Evolutionary conservation across 176 grass and related monocot species (phyloP), one percentile per base, ranked within the genome.

Genomic region (Cymbopogon citratus): DNA sequence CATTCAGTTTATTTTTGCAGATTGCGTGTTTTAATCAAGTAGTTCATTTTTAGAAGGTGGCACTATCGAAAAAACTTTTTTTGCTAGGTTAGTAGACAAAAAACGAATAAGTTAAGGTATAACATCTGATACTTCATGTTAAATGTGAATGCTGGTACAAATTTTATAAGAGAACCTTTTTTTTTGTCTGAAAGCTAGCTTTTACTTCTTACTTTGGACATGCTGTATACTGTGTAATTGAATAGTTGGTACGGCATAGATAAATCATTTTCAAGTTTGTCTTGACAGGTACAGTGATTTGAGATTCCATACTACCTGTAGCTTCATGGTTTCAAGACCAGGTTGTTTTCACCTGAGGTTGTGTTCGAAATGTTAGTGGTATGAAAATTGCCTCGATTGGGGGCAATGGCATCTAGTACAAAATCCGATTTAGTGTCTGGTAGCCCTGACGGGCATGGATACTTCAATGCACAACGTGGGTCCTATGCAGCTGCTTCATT

Each of bases 401-500:
- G 83, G 62, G 72, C 69, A 83, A 93, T 93, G 91, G 74, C 91
- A 83, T 85, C 91, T 83, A 63, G 79, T 75, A 90, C 87, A 76
- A 97, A 91, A 89, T 97, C 91, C 18, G 91, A 91, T 69, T 88
- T 94, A 73, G 28, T 83, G 33, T 90, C 89, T 75, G 80, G 85
- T 57, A 87, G 83, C 49, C 86, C 94, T 56, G 94, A 97, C 75
- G 87, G 89, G 39, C 87, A 93, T 45, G 82, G 74, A 46, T 92
- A 90, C 85, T 78, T 89, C 80, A 90, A 69, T 72, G 81, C 84
- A 27, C 78, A 79, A 46, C 94, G 94, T 35, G 89, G 89, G 23
- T 18, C 64, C 7, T 88, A 90, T 86, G 80, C 82, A 73, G 44
- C 85, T 70, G 74, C 85, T 75, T 90, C 90, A 78, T 69, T 97